These are phyloP conservation scores for Macroventuria anomochaeta DNA, from an alignment of 2,329 filamentous ascomycete genomes.

Conservation along the genomic window DNA sequence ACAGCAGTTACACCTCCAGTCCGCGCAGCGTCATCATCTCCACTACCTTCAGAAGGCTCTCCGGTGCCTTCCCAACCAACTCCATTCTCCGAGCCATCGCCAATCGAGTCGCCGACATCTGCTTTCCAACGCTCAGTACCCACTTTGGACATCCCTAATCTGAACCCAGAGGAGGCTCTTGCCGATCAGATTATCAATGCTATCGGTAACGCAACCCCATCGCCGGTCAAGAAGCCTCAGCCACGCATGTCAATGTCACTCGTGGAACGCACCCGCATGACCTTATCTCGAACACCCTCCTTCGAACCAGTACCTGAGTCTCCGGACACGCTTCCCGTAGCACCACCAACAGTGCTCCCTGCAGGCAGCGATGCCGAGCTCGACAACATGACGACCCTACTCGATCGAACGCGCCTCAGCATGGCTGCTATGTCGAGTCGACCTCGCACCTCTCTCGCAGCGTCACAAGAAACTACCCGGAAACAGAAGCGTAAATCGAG, in stretches of 20 bases:
- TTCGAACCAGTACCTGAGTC: conserved; percentile 38
- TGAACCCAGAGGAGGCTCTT: conserved; percentile 39
- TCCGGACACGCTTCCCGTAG: conserved; percentile 12
- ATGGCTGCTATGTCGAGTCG: conserved; percentile 68
- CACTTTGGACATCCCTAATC: conserved; percentile 22
- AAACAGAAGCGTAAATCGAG: conserved; percentile 23
- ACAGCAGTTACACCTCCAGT: neutral
- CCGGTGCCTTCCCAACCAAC: conserved; percentile 2
- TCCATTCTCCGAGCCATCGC: conserved; percentile 3
- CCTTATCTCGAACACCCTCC: conserved; percentile 49
- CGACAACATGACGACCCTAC: conserved; percentile 53
- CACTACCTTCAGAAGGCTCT: conserved; percentile 24
- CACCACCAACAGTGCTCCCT: conserved; percentile 20
- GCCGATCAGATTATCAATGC: conserved; percentile 51
- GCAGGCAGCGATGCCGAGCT: conserved; percentile 20
- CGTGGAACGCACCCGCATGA: conserved; percentile 55
- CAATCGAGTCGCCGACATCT: conserved; percentile 9
- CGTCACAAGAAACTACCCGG: conserved; percentile 22
- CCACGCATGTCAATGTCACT: conserved; percentile 53
- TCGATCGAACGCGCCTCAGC: conserved; percentile 80
- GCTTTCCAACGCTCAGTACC: conserved; percentile 28
- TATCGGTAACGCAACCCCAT: conserved; percentile 49
- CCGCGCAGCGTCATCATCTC: conserved; percentile 21
- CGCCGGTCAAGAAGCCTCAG: conserved; percentile 48
- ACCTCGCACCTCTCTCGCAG: conserved; percentile 23